These are phyloP conservation scores for Ceratobasidium sp. DNA, from an alignment of 1,284 basidiomycete genomes.

Conservation along the genomic window DNA sequence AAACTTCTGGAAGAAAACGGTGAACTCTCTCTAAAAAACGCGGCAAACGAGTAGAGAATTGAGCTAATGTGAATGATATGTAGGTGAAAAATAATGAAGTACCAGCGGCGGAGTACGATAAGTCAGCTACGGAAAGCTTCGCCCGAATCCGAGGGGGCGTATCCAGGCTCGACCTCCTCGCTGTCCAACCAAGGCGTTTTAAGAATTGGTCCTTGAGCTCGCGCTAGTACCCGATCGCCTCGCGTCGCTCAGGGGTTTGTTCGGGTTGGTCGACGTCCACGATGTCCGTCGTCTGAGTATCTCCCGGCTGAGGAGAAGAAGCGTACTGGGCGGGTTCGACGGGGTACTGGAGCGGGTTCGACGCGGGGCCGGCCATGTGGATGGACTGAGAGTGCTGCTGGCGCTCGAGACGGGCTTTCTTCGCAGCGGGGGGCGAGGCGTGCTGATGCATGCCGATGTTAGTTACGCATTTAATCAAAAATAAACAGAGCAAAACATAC, in stretches of 20 bases:
- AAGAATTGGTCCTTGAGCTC: neutral
- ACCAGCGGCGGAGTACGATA: too few relatives aligned
- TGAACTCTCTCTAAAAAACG: too few relatives aligned
- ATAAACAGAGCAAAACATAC: neutral
- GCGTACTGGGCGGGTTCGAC: too few relatives aligned
- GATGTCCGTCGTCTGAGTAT: neutral
- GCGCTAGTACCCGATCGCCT: neutral
- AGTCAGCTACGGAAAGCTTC: too few relatives aligned
- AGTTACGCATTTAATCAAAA: neutral
- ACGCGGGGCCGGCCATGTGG: too few relatives aligned
- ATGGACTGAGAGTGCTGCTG: neutral
- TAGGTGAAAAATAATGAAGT: too few relatives aligned
- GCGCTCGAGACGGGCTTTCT: neutral
- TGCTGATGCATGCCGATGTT: neutral
- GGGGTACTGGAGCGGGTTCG: neutral
- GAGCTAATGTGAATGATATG: too few relatives aligned
- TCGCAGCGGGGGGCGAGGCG: neutral
- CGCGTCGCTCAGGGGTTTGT: neutral
- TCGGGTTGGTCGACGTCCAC: neutral
- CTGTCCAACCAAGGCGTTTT: neutral
- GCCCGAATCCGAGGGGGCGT: neutral
- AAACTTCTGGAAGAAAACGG: too few relatives aligned
- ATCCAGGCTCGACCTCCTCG: neutral
- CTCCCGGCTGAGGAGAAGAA: neutral
- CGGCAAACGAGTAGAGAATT: too few relatives aligned